Evolutionary conservation across 169 alveolate species (phyloP).

Genomic region (Cryptosporidium sp.): DNA sequence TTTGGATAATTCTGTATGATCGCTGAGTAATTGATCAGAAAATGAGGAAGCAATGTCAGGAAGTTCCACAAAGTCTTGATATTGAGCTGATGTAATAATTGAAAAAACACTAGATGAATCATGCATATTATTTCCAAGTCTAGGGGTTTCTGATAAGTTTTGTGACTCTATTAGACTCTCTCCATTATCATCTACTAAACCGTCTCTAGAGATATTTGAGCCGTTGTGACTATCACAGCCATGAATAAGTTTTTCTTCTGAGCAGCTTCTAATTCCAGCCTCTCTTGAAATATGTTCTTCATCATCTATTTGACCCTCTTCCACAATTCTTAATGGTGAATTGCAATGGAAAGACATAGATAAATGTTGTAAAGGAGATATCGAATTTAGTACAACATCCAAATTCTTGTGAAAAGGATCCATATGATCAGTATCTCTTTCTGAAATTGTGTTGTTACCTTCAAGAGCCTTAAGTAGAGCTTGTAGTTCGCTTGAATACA

Average conservation of each 20-base stretch:
- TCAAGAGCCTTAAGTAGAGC: constrained; percentile 26
- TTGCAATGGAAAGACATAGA: constrained; percentile 32
- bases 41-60: constrained; percentile 61
- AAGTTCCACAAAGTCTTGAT: constrained; percentile 48
- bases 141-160: constrained; percentile 3
- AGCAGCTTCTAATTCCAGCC: background rate
- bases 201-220: constrained; percentile 2
- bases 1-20: constrained; percentile 26
- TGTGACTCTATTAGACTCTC: constrained; percentile 24
- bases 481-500: constrained; percentile 37
- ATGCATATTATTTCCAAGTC: constrained; percentile 1
- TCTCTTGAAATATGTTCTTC: constrained; percentile 7
- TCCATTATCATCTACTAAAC: constrained; percentile 2
- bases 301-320: background rate
- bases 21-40: constrained; percentile 39
- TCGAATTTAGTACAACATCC: constrained; percentile 24
- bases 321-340: constrained; percentile 19
- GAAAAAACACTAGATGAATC: constrained; percentile 48
- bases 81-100: constrained; percentile 35
- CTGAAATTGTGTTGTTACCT: background rate
- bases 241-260: constrained; percentile 16
- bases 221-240: background rate
- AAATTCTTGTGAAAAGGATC: constrained; percentile 8
- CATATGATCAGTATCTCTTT: constrained; percentile 1
- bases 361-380: constrained; percentile 1